Base-by-base conservation (phyloP, 75 land plant genomes). In the Cupressus sempervirens region DNA sequence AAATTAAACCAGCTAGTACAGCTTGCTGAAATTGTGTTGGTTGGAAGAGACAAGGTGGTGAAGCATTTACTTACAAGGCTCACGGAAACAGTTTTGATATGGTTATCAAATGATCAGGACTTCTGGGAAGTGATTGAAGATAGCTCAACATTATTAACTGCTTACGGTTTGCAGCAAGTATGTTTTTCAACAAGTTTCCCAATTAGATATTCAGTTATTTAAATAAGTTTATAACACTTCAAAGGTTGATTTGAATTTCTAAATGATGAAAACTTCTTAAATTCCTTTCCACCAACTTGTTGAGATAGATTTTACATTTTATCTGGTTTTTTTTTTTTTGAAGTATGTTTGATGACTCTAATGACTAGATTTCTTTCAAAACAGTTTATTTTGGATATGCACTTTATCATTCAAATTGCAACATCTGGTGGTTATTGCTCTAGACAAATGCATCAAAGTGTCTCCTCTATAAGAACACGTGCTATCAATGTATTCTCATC, bases 61-160 rank as follows among this genome's bases (percentile, higher is more conserved):
- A 92, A 89, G 54, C 82, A 85, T 74, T 83, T 97, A 83, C 91
- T 97, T 32, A 92, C 91, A 38, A 91, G 99, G 83, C 86, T 95
- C 41, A 93, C 88, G 16, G 96, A 95, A 86, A 92, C 97, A 5
- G 91, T 94, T 10, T 86, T 94, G 5, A 89, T 95, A 68, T 94
- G 95, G 96, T 85, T 97, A 72, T 88, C 93, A 32, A 86, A 91
- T 83, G 95, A 95, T 70, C 94, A 94, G 35, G 94, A 93, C 11
- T 97, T 97, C 88, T 97, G 99, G 99, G 91, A 86, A 65, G 91
- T 90, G 68, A 89, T 97, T 85, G 99, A 97, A 74, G 93, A 95
- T 85, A 88, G 88, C 14, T 84, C 94, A n/a, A 75, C 82, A 68
- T 86, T 85, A 5, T 88, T 97, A 70, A 90, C 88, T 43, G 90